phyloP scores from a whole-genome alignment of 805 yeast species.

The Dipodascopsis tothii region DNA sequence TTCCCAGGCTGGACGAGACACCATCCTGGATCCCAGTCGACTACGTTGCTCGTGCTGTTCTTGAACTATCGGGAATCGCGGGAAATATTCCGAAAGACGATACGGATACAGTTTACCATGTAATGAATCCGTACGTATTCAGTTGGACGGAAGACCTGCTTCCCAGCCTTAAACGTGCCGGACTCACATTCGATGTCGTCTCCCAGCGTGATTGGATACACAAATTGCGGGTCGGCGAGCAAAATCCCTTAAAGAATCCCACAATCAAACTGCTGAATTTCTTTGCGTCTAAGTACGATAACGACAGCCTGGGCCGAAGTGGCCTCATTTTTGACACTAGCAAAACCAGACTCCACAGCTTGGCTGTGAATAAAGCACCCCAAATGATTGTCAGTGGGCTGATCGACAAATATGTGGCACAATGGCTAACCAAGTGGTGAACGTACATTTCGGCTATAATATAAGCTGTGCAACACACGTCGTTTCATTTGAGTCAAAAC shows the following conservation, averaged over 20 bases:
- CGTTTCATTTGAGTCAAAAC: too few relatives aligned
- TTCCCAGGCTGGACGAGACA: constrained; percentile 13
- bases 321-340: constrained; percentile 8
- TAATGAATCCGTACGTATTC: constrained; percentile 9
- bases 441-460: not conserved
- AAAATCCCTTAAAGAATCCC: constrained; percentile 17
- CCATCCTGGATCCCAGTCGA: constrained; percentile 19
- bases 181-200: constrained; percentile 7
- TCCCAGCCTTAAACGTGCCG: constrained; percentile 7
- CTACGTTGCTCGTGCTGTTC: constrained; percentile 9
- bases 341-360: constrained; percentile 2
- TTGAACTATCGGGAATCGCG: constrained; percentile 8
- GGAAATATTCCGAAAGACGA: constrained; percentile 1
- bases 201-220: constrained; percentile 10
- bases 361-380: constrained; percentile 3
- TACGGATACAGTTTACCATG: constrained; percentile 6
- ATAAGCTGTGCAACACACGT: too few relatives aligned
- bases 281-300: constrained; percentile 11
- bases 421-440: constrained; percentile 5
- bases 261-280: constrained; percentile 9
- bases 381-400: constrained; percentile 8
- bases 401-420: constrained; percentile 6
- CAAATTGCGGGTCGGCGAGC: constrained; percentile 4
- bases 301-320: constrained; percentile 10
- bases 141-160: constrained; percentile 16